Evolutionary conservation across 805 yeast species (phyloP).

Genomic region (Candida krabiensis): DNA sequence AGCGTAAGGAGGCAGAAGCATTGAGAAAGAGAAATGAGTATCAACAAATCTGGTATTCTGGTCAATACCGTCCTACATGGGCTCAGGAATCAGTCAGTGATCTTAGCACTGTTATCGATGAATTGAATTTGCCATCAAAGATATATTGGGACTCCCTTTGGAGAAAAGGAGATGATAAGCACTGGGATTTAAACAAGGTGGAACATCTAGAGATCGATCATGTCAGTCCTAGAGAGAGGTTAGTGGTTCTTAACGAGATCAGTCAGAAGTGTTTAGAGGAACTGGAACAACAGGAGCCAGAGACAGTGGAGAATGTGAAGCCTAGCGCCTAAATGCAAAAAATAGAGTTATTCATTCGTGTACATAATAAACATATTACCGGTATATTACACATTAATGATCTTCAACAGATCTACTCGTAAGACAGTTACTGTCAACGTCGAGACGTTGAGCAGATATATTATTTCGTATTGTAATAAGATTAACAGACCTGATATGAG

Average conservation of each 20-base stretch:
- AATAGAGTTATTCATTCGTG: not conserved
- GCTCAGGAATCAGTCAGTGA: slow-evolving; percentile 92
- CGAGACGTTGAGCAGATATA: too few species aligned
- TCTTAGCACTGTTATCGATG: slow-evolving; percentile 66
- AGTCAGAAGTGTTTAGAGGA: slow-evolving; percentile 35
- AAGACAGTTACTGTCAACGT: too few species aligned
- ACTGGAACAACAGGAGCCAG: slow-evolving; percentile 8
- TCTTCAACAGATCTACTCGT: too few species aligned
- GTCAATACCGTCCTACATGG: slow-evolving; percentile 86
- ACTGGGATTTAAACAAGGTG: slow-evolving; percentile 65
- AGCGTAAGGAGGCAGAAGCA: slow-evolving; percentile 57
- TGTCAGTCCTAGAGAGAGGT: slow-evolving; percentile 66
- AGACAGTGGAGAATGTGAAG: slow-evolving; percentile 4
- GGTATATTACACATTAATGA: not conserved
- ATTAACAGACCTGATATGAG: too few species aligned
- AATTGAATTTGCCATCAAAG: slow-evolving; percentile 48
- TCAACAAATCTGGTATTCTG: slow-evolving; percentile 83
- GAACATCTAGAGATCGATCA: slow-evolving; percentile 57
- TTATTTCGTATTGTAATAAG: too few species aligned
- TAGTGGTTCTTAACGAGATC: slow-evolving; percentile 62
- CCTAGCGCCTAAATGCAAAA: too few species aligned
- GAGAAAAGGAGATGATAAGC: slow-evolving; percentile 77
- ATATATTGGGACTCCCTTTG: slow-evolving; percentile 84
- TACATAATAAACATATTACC: not conserved
- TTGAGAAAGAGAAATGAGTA: slow-evolving; percentile 71